Percentiles rank a stretch among this genome's conserved stretches.
Evolutionary conservation across 2,329 filamentous ascomycete genomes (phyloP).

Genomic region (Chaetomiaceae sp.): DNA sequence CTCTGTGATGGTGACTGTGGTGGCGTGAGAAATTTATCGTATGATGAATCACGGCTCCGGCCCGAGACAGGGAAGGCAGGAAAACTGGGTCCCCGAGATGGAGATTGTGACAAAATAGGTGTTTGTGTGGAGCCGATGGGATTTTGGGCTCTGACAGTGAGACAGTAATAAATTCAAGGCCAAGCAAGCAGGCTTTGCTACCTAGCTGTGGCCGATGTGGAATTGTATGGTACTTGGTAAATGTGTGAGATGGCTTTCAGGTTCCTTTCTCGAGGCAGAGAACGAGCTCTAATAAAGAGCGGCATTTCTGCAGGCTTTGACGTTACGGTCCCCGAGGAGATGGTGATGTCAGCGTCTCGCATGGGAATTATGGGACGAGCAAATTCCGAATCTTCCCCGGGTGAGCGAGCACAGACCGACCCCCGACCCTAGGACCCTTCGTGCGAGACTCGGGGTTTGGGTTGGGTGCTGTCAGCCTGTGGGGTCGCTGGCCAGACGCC

Average conservation of each 20-base stretch:
- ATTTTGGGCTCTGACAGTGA: background rate
- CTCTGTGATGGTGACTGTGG: background rate
- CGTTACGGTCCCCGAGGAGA: conserved; percentile 7
- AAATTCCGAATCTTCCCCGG: conserved; percentile 20
- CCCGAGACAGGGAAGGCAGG: conserved; percentile 1
- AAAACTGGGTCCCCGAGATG: background rate
- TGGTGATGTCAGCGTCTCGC: conserved; percentile 18
- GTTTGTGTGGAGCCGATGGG: background rate
- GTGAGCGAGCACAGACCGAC: background rate
- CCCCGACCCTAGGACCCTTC: too few species aligned
- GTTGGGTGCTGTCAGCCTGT: background rate
- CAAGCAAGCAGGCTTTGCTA: too few species aligned
- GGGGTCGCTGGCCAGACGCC: conserved; percentile 12
- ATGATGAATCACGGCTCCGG: conserved; percentile 9
- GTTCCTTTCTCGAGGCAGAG: too few species aligned
- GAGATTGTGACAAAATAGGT: too few species aligned
- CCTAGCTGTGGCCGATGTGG: too few species aligned
- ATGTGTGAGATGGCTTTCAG: too few species aligned
- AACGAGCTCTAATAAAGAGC: background rate
- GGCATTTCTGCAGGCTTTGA: background rate
- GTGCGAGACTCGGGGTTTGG: background rate
- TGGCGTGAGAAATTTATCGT: conserved; percentile 13
- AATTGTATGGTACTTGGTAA: too few species aligned
- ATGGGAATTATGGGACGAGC: too few species aligned
- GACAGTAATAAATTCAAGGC: too few species aligned